These are phyloP conservation scores for Fusarium sp. DNA, from an alignment of 2,329 filamentous ascomycete species.

Conservation along the genomic window DNA sequence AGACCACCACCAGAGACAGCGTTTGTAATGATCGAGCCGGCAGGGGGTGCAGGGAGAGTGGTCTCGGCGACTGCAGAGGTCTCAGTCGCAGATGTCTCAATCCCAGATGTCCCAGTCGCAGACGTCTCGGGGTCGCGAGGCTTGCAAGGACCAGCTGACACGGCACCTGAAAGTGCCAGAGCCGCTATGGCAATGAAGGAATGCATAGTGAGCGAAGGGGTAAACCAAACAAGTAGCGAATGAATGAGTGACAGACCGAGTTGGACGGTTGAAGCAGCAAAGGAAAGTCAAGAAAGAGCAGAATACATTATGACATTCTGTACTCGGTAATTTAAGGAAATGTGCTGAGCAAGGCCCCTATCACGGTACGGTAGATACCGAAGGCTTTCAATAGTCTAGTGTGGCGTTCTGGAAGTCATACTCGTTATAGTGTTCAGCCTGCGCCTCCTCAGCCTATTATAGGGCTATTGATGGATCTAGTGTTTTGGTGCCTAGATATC, in stretches of 20 bases:
- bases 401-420: background rate
- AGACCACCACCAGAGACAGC: slow-evolving; percentile 7
- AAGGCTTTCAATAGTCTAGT: slow-evolving; percentile 8
- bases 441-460: background rate
- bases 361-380: background rate
- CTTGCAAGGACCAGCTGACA: slow-evolving; percentile 24
- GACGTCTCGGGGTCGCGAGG: background rate
- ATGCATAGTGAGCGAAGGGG: slow-evolving; percentile 21
- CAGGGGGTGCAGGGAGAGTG: background rate
- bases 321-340: background rate
- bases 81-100: background rate
- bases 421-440: slow-evolving; percentile 6
- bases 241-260: slow-evolving; percentile 22
- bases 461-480: slow-evolving; percentile 7
- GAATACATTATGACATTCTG: background rate
- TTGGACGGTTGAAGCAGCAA: slow-evolving; percentile 21
- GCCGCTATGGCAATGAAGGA: slow-evolving; percentile 28
- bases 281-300: background rate
- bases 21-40: slow-evolving; percentile 8
- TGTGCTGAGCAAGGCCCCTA: background rate
- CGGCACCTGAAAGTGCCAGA: slow-evolving; percentile 21
- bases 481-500: slow-evolving; percentile 1
- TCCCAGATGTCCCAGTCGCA: background rate
- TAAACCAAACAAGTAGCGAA: background rate
- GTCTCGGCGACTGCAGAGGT: background rate